Evolutionary conservation across 2,329 filamentous ascomycete genomes (phyloP).

Genomic region (Aaosphaeria pasadenensis): DNA sequence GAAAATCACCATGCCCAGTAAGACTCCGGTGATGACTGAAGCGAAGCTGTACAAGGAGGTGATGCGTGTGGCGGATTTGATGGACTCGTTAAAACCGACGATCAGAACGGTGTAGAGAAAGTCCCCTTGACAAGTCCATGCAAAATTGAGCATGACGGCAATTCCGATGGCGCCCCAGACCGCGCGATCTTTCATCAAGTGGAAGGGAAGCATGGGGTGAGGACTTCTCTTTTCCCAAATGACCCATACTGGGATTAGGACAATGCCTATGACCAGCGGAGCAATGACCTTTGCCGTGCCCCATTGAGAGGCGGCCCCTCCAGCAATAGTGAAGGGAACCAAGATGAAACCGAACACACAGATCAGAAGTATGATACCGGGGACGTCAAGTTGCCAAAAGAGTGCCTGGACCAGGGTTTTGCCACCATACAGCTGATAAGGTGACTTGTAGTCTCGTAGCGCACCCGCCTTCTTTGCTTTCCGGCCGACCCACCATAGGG

Average conservation of each 20-base stretch:
- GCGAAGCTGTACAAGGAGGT: constrained; percentile 56
- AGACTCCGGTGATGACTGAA: constrained; percentile 57
- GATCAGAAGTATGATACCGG: constrained; percentile 49
- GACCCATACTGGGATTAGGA: constrained; percentile 50
- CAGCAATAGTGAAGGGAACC: constrained; percentile 55
- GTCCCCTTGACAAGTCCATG: constrained; percentile 62
- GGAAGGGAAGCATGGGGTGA: constrained; percentile 59
- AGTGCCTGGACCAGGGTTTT: constrained; percentile 42
- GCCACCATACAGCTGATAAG: constrained; percentile 42
- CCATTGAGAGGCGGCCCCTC: constrained; percentile 50
- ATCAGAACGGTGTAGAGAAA: constrained; percentile 63
- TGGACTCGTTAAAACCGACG: constrained; percentile 59
- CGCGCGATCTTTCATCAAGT: constrained; percentile 59
- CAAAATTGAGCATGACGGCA: constrained; percentile 53
- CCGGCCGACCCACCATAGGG: constrained; percentile 49
- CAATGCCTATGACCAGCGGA: constrained; percentile 51
- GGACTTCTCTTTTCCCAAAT: constrained; percentile 53
- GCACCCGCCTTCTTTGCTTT: constrained; percentile 54
- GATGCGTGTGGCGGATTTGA: constrained; percentile 57
- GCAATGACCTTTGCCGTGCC: constrained; percentile 49
- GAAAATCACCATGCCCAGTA: constrained; percentile 57
- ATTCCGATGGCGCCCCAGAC: constrained; percentile 64
- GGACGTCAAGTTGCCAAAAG: constrained; percentile 55
- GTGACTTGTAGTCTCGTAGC: constrained; percentile 44
- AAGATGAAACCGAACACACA: constrained; percentile 49